Evolutionary conservation across 257 asterid species (phyloP).

Genomic region (Phtheirospermum japonicum): DNA sequence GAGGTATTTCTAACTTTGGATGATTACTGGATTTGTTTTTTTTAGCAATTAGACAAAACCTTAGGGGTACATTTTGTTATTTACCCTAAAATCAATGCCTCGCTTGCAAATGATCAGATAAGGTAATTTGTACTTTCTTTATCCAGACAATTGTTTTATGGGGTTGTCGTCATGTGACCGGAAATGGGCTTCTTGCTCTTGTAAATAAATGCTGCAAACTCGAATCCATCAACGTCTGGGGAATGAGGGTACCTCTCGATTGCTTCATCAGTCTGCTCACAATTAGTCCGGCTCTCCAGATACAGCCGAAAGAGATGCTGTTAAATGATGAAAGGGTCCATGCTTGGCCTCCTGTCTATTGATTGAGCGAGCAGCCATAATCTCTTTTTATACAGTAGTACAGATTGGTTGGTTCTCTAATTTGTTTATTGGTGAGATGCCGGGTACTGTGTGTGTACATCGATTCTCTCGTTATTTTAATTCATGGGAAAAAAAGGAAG

Average conservation of each 20-base stretch:
- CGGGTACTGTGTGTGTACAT: neutral
- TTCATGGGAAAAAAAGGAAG: neutral
- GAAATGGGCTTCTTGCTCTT: conserved; percentile 67
- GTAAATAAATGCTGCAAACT: conserved; percentile 77
- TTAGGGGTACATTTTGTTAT: neutral
- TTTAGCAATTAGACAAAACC: neutral
- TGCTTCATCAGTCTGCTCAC: conserved; percentile 66
- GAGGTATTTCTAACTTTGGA: neutral
- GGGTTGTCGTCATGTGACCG: conserved; percentile 93
- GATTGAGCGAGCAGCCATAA: conserved; percentile 15
- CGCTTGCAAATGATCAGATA: neutral
- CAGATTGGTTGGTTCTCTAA: conserved; percentile 10
- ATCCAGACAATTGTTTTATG: conserved; percentile 74
- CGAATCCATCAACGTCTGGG: conserved; percentile 86
- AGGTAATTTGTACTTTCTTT: neutral
- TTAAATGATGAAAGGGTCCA: conserved; percentile 34
- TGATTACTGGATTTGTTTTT: neutral
- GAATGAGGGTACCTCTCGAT: conserved; percentile 65
- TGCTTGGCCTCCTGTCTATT: conserved; percentile 51
- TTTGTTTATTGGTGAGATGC: neutral
- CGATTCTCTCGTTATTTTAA: neutral
- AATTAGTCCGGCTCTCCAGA: conserved; percentile 78
- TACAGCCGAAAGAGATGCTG: conserved; percentile 59
- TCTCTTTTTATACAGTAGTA: too few relatives aligned
- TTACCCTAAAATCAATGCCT: neutral